These are phyloP conservation scores for Leishmania amazonensis DNA, from an alignment of 208 protist genomes.

Conservation along the genomic window DNA sequence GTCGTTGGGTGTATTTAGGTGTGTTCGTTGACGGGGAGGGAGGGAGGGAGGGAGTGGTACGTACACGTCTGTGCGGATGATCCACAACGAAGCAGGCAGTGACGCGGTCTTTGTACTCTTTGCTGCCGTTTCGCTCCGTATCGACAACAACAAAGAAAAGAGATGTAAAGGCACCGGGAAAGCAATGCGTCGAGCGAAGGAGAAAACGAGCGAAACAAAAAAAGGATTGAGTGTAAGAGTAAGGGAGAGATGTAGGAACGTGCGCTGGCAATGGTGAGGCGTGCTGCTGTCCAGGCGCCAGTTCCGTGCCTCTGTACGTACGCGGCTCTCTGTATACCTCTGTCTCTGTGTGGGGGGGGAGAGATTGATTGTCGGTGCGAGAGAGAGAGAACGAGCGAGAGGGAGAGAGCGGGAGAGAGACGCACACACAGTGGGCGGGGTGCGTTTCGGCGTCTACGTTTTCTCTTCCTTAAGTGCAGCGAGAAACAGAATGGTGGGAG, in stretches of 20 bases:
- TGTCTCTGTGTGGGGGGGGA: too few species aligned
- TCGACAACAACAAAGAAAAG: neutral
- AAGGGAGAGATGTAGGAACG: neutral
- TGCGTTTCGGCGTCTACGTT: neutral
- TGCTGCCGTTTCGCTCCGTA: neutral
- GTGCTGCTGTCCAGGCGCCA: neutral
- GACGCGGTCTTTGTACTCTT: neutral
- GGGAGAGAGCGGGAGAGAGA: neutral
- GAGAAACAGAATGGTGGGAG: neutral
- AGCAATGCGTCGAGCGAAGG: neutral
- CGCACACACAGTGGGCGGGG: neutral
- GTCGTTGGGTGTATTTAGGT: neutral
- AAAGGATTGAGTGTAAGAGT: neutral
- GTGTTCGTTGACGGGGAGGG: neutral
- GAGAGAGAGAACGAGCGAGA: neutral
- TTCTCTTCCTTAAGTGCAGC: neutral
- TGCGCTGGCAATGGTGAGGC: neutral
- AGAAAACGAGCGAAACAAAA: slow-evolving; percentile 23
- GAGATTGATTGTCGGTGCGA: too few species aligned
- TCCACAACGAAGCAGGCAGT: neutral
- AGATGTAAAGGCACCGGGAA: too few species aligned
- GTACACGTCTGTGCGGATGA: neutral
- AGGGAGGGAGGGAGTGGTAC: neutral
- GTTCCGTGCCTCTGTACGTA: neutral
- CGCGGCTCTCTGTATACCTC: too few species aligned